A percentile compares a stretch with the other conserved stretches of the same genome.
These are phyloP conservation scores for Fusarium hostae DNA, from an alignment of 2,329 filamentous ascomycete species.

Conservation along the genomic window DNA sequence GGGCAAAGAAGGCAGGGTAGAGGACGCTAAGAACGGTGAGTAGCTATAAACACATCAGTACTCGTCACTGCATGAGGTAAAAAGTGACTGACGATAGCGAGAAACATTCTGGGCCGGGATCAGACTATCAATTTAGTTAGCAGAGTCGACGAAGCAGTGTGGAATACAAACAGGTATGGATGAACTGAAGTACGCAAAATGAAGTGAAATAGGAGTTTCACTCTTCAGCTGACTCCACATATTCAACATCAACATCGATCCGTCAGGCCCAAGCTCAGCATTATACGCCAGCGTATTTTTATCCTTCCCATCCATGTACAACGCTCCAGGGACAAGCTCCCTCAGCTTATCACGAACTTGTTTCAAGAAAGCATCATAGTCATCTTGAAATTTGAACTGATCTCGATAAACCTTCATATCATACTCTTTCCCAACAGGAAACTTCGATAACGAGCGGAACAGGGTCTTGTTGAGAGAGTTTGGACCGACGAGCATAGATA, in stretches of 20 bases:
- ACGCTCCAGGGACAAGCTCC: not conserved
- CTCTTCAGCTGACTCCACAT: not conserved
- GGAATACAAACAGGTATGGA: not conserved
- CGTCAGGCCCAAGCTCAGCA: not conserved
- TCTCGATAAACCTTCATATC: not conserved
- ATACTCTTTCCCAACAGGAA: not conserved
- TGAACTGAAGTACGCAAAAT: not conserved
- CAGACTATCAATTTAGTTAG: not conserved
- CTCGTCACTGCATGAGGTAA: fast-evolving
- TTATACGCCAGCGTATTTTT: not conserved
- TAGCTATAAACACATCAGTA: not conserved
- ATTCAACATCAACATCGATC: not conserved
- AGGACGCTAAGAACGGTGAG: constrained; percentile 5
- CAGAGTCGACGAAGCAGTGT: not conserved
- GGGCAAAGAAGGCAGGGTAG: constrained; percentile 8
- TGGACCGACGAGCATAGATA: not conserved
- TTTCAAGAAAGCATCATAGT: not conserved
- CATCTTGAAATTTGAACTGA: not conserved
- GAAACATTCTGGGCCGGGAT: not conserved
- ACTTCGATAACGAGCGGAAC: not conserved
- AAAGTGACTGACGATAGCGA: not conserved
- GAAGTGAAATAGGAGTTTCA: not conserved
- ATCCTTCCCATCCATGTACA: not conserved
- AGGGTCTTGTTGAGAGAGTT: not conserved
- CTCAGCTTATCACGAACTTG: not conserved